phyloP scores from a whole-genome alignment of 805 yeast species.

The Candida suzukii region DNA sequence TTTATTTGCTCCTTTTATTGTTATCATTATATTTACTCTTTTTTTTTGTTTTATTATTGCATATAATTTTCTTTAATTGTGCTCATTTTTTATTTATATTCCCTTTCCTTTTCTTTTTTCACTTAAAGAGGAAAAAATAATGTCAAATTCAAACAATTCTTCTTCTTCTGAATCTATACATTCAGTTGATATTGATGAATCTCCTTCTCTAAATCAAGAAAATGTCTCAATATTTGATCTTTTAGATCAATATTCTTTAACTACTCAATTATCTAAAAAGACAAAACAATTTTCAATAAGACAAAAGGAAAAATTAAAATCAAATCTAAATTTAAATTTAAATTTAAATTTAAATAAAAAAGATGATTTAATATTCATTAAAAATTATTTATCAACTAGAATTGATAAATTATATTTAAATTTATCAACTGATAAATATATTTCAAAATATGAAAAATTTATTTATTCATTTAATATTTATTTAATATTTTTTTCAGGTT shows the following conservation, averaged over 20 bases:
- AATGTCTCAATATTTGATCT: slow-evolving; percentile 22
- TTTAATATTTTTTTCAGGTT: slow-evolving; percentile 64
- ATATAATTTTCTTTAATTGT: too few species aligned
- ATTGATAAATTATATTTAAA: slow-evolving; percentile 32
- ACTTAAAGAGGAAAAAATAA: too few species aligned
- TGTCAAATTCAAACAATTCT: neutral
- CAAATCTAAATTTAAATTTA: slow-evolving; percentile 16
- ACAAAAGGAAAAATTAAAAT: slow-evolving; percentile 13
- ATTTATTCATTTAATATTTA: slow-evolving; percentile 73
- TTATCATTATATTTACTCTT: too few species aligned
- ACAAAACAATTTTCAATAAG: slow-evolving; percentile 18
- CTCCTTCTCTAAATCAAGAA: slow-evolving; percentile 15
- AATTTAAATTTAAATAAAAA: too few species aligned
- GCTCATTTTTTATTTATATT: too few species aligned
- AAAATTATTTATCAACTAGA: slow-evolving; percentile 14
- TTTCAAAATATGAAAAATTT: slow-evolving; percentile 61
- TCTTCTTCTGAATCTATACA: slow-evolving; percentile 3
- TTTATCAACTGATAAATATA: slow-evolving; percentile 29
- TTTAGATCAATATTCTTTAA: slow-evolving; percentile 21
- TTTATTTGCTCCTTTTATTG: too few species aligned
- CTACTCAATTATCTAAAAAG: slow-evolving; percentile 18
- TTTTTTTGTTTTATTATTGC: too few species aligned
- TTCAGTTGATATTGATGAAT: too few species aligned
- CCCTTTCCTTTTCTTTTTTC: too few species aligned
- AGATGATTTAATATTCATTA: slow-evolving; percentile 21